Conservation (phyloP, 2,329 filamentous ascomycete species). For the Nemania sp. region DNA sequence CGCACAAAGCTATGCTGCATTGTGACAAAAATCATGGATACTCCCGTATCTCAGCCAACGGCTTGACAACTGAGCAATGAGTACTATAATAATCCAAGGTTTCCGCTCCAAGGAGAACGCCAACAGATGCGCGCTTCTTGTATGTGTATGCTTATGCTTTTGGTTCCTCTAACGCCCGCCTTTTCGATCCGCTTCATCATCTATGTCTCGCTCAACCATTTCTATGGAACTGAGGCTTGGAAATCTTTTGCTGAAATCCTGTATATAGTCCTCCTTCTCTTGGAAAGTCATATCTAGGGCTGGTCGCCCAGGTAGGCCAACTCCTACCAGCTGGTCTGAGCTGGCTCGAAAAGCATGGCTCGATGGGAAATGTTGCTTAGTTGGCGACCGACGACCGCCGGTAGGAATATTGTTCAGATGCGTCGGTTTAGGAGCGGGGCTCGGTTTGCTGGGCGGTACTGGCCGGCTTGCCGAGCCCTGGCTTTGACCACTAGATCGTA, state of each 20-base stretch:
- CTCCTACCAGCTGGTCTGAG: slow-evolving; percentile 47
- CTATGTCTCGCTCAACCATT: slow-evolving; percentile 75
- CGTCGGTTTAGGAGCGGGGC: slow-evolving; percentile 63
- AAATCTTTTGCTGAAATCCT: slow-evolving; percentile 80
- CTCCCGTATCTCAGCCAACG: slow-evolving; percentile 2
- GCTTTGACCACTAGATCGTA: slow-evolving; percentile 26
- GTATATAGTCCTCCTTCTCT: slow-evolving; percentile 67
- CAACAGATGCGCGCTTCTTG: slow-evolving; percentile 11
- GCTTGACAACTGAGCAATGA: not conserved
- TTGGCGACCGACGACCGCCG: slow-evolving; percentile 50
- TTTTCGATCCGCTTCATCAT: slow-evolving; percentile 41
- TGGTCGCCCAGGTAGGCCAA: slow-evolving; percentile 53
- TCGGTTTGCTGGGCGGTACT: slow-evolving; percentile 48
- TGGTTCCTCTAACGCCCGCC: slow-evolving; percentile 22
- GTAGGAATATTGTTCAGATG: slow-evolving; percentile 62
- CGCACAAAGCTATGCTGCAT: slow-evolving; percentile 1
- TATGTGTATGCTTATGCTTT: too few species aligned
- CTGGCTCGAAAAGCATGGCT: slow-evolving; percentile 33
- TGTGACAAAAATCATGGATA: slow-evolving; percentile 10
- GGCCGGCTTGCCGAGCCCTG: slow-evolving; percentile 33
- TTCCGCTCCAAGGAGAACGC: slow-evolving; percentile 6
- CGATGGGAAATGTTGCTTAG: slow-evolving; percentile 42
- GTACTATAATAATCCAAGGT: slow-evolving; percentile 12
- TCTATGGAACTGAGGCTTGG: slow-evolving; percentile 84
- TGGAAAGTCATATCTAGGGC: slow-evolving; percentile 57